Conservation (phyloP, 441 rosid genomes). For the Gossypium lobatum region DNA sequence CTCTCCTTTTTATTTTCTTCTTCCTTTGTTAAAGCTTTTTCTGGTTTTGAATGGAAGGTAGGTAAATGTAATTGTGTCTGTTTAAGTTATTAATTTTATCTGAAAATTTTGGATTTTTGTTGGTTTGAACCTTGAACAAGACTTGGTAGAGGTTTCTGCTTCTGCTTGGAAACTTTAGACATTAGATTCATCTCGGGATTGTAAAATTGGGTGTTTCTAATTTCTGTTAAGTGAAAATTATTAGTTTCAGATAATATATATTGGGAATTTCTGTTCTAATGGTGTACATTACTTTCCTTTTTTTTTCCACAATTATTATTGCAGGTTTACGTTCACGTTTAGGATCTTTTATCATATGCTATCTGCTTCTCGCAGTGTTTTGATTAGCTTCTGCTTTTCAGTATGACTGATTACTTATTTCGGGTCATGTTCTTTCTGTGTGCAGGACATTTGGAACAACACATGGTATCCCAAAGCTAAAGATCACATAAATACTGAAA, state of each 20-base stretch:
- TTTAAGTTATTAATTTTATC: not conserved
- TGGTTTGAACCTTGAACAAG: not conserved
- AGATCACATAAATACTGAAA: conserved; percentile 77
- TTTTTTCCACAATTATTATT: not conserved
- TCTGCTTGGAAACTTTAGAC: not conserved
- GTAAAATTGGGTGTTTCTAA: not conserved
- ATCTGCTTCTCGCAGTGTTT: not conserved
- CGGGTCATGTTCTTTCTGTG: conserved; percentile 7
- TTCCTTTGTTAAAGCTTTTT: not conserved
- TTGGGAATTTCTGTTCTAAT: not conserved
- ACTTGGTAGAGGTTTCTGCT: not conserved
- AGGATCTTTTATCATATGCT: not conserved
- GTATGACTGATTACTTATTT: not conserved
- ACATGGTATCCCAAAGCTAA: conserved; percentile 91
- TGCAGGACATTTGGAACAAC: conserved; percentile 86
- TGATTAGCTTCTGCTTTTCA: not conserved
- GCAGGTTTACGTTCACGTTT: not conserved
- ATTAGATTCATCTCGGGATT: not conserved
- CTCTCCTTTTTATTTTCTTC: not conserved
- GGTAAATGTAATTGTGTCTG: not conserved
- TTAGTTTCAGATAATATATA: not conserved
- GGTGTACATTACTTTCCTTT: not conserved
- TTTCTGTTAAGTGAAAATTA: not conserved
- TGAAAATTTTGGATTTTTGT: not conserved
- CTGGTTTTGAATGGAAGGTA: conserved; percentile 5